Base-by-base conservation (phyloP, 225 moss, liverwort and hornwort species). In the Sphagnum contortum region DNA sequence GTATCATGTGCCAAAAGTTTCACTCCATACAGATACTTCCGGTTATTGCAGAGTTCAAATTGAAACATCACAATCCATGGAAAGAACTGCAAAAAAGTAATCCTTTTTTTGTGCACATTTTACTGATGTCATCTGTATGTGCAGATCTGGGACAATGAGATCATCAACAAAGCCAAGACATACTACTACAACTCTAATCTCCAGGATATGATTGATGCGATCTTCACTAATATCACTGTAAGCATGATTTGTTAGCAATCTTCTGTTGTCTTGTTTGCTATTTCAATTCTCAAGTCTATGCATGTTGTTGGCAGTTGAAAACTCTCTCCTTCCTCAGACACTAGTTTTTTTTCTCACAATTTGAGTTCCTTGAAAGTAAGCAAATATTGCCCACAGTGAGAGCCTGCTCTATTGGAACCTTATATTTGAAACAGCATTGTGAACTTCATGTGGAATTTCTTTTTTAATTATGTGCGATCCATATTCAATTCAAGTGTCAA, bases 71-170 rank as follows among this genome's bases (percentile, higher is more conserved):
- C 52, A 9, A 6, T 52, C 6, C 52, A 52, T 5, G 7, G 52
- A 52, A 5, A 2, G 6, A n/a, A 60, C 12, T 12, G 29, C 29
- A 29, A 13, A 60, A 7, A 12, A n/a, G 6, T 13, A 12, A 0
- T 44, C 9, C 9, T 44, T 2, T 8, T 45, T 3, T 44, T 55
- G 44, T 44, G 54, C n/a, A 67, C 45, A 7, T 5, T 60, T 6
- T 6, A 45, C 12, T 45, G 12, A 60, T n/a, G 3, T 55, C 4
- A 7, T 55, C 45, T 7, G 6, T 57, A 7, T 51, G 13, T 48
- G 4, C 75, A 94, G 93, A 79, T 96, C 8, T 98, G 96, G 93
- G 96, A 98, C 65, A 77, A 56, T 2, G 96, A 98, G 66, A 70
- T 98, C 64, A 84, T 98, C 12, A 64, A 72, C 59, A 89, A 85